phyloP scores from a whole-genome alignment of 1,284 basidiomycete species.

The Moesziomyces sp. region DNA sequence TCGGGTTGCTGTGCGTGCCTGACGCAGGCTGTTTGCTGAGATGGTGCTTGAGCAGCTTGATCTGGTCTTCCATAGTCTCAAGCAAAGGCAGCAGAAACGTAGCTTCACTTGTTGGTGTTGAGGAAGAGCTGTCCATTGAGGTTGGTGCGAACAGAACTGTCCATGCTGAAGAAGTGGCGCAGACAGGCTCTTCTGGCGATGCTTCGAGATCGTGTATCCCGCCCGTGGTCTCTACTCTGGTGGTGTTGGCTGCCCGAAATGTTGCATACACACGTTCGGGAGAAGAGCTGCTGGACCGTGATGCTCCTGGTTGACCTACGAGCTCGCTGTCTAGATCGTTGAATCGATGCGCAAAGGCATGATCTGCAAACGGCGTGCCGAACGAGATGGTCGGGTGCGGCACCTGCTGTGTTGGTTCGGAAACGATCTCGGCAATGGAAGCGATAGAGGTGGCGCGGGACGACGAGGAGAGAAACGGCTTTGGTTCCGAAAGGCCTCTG shows the following conservation, averaged over 20 bases:
- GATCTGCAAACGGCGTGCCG: constrained; percentile 21
- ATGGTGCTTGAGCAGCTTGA: background rate
- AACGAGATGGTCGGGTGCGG: background rate
- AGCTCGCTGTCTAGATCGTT: too few relatives aligned
- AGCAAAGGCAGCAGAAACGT: constrained; percentile 14
- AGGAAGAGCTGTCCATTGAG: background rate
- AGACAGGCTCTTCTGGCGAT: too few relatives aligned
- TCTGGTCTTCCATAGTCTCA: constrained; percentile 8
- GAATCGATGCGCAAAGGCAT: background rate
- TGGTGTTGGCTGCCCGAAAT: too few relatives aligned
- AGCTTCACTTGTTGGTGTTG: too few relatives aligned
- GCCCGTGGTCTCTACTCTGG: too few relatives aligned
- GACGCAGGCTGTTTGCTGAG: background rate
- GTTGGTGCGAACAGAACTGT: constrained; percentile 17
- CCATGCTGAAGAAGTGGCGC: background rate
- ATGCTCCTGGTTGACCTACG: too few relatives aligned
- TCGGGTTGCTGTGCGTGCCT: too few relatives aligned
- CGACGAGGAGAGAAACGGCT: constrained; percentile 25
- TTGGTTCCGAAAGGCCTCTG: constrained; percentile 12
- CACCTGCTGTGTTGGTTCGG: background rate
- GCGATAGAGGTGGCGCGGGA: constrained; percentile 19
- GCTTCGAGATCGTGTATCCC: too few relatives aligned
- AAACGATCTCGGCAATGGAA: constrained; percentile 11
- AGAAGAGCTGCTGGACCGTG: too few relatives aligned
- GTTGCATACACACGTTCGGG: background rate